Conservation (phyloP, 352 stramenopile genomes). For the Phytophthora litchii region DNA sequence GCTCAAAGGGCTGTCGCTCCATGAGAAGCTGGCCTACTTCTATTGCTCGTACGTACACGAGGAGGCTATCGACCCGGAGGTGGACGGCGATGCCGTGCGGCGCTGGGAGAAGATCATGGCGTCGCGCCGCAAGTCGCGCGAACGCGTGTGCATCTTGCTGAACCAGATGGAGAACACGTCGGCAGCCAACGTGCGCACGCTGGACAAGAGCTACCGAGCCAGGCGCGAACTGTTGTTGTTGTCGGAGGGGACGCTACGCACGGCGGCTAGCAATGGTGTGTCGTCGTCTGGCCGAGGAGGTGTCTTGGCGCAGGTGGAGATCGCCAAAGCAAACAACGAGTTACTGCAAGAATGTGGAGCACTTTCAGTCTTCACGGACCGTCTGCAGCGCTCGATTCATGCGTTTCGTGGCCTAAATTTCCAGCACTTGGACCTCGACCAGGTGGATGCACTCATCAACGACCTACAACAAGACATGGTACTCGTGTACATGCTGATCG, state of each 20-base stretch:
- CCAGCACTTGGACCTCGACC: constrained; percentile 71
- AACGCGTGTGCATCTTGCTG: constrained; percentile 65
- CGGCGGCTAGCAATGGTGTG: constrained; percentile 14
- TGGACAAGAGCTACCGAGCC: constrained; percentile 76
- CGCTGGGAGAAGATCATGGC: constrained; percentile 64
- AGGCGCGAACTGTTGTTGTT: constrained; percentile 75
- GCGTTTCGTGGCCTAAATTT: constrained; percentile 76
- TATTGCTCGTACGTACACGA: constrained; percentile 78
- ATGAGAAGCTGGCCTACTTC: constrained; percentile 81
- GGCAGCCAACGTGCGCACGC: constrained; percentile 51
- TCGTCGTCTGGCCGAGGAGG: constrained; percentile 20
- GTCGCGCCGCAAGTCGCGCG: constrained; percentile 64
- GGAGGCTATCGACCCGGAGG: constrained; percentile 50
- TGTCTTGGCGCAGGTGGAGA: constrained; percentile 55
- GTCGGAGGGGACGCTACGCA: constrained; percentile 51
- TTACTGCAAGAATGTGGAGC: constrained; percentile 76
- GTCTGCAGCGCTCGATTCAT: constrained; percentile 69
- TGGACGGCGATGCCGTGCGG: constrained; percentile 56
- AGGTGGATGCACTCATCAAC: constrained; percentile 63
- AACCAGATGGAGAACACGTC: constrained; percentile 76
- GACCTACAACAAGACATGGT: constrained; percentile 81
- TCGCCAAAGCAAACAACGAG: constrained; percentile 68
- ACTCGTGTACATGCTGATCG: constrained; percentile 77
- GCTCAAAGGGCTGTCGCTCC: constrained; percentile 54
- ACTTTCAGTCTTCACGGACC: constrained; percentile 64